Percentiles rank a stretch among this genome's conserved stretches.
These are phyloP conservation scores for Microcera coccophila DNA, from an alignment of 2,329 filamentous ascomycete genomes.

Conservation along the genomic window DNA sequence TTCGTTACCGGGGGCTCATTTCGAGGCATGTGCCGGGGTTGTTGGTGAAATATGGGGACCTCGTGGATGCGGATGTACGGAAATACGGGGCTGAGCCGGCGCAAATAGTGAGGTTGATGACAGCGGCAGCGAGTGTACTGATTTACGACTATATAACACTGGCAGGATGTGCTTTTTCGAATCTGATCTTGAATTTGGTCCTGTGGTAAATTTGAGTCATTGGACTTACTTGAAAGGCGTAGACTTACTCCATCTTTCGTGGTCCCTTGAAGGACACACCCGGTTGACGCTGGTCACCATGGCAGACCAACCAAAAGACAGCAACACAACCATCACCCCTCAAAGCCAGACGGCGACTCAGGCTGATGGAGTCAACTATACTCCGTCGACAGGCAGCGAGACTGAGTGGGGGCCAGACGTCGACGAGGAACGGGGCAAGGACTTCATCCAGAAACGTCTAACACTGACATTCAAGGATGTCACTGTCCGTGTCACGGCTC, in stretches of 20 bases:
- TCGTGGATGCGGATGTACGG: constrained; percentile 12
- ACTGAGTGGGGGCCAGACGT: constrained; percentile 16
- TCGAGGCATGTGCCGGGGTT: neutral
- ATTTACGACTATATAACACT: no score
- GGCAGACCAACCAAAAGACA: constrained; percentile 6
- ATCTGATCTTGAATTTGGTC: no score
- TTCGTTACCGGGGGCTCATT: no score
- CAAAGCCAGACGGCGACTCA: neutral
- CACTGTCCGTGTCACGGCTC: constrained; percentile 15
- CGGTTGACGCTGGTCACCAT: constrained; percentile 4
- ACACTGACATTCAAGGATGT: constrained; percentile 19
- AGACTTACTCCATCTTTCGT: no score
- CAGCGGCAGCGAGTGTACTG: no score
- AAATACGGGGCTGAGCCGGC: constrained; percentile 6
- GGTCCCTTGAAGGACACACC: no score
- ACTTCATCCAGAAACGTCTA: constrained; percentile 18
- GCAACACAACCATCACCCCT: constrained; percentile 2
- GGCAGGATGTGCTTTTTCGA: no score
- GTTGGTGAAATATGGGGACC: constrained; percentile 3
- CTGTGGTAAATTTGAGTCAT: no score
- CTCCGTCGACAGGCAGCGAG: constrained; percentile 17
- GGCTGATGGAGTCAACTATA: constrained; percentile 5
- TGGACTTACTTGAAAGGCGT: no score
- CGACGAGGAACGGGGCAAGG: constrained; percentile 15
- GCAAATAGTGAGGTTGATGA: no score